phyloP scores from a whole-genome alignment of 2,329 filamentous ascomycete genomes.

The Beauveria varroae region DNA sequence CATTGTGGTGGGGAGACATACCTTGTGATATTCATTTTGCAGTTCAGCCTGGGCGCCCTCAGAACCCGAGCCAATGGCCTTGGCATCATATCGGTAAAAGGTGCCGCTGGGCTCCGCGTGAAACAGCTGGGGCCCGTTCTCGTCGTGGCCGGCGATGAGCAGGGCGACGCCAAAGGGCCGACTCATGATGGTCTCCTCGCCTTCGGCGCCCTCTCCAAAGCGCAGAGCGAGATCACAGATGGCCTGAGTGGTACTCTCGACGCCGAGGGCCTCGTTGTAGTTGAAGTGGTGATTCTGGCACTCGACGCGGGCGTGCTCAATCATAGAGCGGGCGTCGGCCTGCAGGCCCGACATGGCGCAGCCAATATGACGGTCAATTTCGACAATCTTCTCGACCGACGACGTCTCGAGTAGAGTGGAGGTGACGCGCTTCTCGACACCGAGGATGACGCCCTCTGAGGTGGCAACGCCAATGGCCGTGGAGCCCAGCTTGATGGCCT shows the following conservation, averaged over 20 bases:
- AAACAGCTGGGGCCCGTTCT: constrained; percentile 94
- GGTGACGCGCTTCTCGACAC: constrained; percentile 98
- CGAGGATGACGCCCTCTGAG: constrained; percentile 87
- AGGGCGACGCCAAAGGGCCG: constrained; percentile 94
- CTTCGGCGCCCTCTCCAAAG: constrained; percentile 95
- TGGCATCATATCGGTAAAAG: constrained; percentile 98
- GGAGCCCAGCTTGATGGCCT: constrained; percentile 98
- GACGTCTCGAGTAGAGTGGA: constrained; percentile 95
- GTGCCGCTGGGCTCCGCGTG: constrained; percentile 97
- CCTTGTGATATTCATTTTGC: constrained; percentile 97
- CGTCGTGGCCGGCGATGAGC: constrained; percentile 93
- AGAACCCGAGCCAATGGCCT: constrained; percentile 94
- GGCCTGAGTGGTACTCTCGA: constrained; percentile 97
- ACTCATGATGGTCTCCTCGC: constrained; percentile 98
- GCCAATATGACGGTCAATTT: constrained; percentile 97
- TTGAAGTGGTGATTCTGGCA: constrained; percentile 96
- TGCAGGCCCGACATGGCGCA: constrained; percentile 98
- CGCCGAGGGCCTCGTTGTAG: constrained; percentile 89
- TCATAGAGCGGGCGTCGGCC: constrained; percentile 94
- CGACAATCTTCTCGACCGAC: constrained; percentile 98
- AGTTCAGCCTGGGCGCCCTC: constrained; percentile 96
- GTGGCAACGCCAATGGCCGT: constrained; percentile 98
- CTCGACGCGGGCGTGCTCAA: constrained; percentile 97
- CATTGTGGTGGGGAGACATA: constrained; percentile 22
- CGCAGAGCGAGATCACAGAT: constrained; percentile 95